Evolutionary conservation across 805 yeast species (phyloP).

Genomic region (Starmerella bombicola): DNA sequence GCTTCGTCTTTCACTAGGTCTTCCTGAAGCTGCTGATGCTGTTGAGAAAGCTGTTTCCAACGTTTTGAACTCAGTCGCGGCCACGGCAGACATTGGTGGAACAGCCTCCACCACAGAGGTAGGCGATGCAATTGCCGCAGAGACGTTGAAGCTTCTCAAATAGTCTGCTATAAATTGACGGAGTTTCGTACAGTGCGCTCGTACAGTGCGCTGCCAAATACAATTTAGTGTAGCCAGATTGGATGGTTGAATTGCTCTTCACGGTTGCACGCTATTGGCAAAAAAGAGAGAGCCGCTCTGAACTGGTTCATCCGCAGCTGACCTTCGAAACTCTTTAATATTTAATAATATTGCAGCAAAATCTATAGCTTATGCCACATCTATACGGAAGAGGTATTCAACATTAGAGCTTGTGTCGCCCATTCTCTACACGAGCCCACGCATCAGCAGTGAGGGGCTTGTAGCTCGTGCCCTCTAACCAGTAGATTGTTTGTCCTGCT

Average conservation of each 20-base stretch:
- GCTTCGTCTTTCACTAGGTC: slow-evolving; percentile 79
- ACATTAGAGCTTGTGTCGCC: slow-evolving; percentile 26
- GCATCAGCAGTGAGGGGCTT: slow-evolving; percentile 42
- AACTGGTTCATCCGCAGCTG: no score
- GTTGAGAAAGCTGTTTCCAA: slow-evolving; percentile 76
- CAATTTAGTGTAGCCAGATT: no score
- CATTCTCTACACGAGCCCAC: slow-evolving; percentile 36
- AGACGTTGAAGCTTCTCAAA: slow-evolving; percentile 44
- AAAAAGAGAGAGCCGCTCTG: no score
- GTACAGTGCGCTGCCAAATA: no score
- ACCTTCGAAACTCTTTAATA: no score
- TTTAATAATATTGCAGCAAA: no score
- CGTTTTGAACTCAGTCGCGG: slow-evolving; percentile 70
- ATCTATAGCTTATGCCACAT: no score
- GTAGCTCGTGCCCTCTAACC: slow-evolving; percentile 50
- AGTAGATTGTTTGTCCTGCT: slow-evolving; percentile 47
- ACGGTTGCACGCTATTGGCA: no score
- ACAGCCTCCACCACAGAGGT: slow-evolving; percentile 73
- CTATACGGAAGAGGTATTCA: no score
- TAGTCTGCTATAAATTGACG: no score
- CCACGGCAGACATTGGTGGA: slow-evolving; percentile 90
- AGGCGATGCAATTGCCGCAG: slow-evolving; percentile 81
- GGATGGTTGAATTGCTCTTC: no score
- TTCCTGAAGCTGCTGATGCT: slow-evolving; percentile 73
- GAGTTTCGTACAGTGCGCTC: no score